Conservation (phyloP, 1,284 basidiomycete species). For the Cutaneotrichosporon curvatum region DNA sequence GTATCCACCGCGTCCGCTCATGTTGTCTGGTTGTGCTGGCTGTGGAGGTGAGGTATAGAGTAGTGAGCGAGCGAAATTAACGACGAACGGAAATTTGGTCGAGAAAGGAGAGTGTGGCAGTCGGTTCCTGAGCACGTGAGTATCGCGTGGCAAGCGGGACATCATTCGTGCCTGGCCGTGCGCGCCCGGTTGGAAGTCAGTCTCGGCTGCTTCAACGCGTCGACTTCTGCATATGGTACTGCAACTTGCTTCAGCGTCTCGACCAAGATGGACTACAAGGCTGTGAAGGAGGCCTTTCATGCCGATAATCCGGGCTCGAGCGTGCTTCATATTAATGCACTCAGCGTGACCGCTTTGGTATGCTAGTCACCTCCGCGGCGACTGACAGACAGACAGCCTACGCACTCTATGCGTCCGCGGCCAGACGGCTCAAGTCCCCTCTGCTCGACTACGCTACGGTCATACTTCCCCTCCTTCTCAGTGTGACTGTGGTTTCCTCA, state of each 20-base stretch:
- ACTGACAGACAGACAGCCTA: slow-evolving; percentile 57
- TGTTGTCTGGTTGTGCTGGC: slow-evolving; percentile 12
- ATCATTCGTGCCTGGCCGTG: no score
- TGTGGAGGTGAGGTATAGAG: slow-evolving; percentile 1
- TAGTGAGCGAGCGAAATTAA: background rate
- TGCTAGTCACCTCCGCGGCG: slow-evolving; percentile 37
- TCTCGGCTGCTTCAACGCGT: no score
- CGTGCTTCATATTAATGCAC: slow-evolving; percentile 63
- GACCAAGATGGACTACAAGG: slow-evolving; percentile 59
- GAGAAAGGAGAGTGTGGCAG: background rate
- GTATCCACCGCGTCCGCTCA: slow-evolving; percentile 47
- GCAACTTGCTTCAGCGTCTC: no score
- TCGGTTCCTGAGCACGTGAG: background rate
- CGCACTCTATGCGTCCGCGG: slow-evolving; percentile 57
- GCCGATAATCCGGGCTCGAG: slow-evolving; percentile 71
- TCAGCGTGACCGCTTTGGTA: slow-evolving; percentile 67
- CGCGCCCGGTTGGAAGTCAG: no score
- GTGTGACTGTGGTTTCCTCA: slow-evolving; percentile 66
- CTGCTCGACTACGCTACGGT: slow-evolving; percentile 59
- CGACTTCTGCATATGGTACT: no score
- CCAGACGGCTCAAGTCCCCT: slow-evolving; percentile 27
- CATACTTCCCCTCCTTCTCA: slow-evolving; percentile 67
- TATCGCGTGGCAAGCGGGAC: no score
- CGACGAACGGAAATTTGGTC: background rate
- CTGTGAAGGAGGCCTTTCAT: slow-evolving; percentile 79